Conservation (phyloP, 225 moss, liverwort and hornwort genomes). For the Pseudoscleropodium purum region DNA sequence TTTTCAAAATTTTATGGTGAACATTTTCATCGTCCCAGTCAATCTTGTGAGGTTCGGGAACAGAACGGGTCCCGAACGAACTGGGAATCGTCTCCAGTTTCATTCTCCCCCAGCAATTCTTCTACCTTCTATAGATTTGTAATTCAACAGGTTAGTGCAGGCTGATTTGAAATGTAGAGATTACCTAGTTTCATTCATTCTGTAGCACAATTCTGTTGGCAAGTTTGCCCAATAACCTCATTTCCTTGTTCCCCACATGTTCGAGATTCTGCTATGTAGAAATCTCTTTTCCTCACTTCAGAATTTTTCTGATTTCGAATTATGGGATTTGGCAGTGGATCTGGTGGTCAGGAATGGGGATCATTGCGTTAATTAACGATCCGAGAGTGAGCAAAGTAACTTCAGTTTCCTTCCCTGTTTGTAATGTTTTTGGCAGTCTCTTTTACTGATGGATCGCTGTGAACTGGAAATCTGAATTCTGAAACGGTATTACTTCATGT, state of each 20-base stretch:
- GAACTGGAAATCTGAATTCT: neutral
- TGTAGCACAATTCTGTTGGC: neutral
- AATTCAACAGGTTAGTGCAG: neutral
- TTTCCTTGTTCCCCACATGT: neutral
- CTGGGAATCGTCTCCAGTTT: neutral
- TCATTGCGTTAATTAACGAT: neutral
- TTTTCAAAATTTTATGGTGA: neutral
- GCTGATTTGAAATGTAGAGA: neutral
- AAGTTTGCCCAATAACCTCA: neutral
- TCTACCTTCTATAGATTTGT: neutral
- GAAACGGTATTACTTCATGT: neutral
- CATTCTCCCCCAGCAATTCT: neutral
- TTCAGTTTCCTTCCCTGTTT: neutral
- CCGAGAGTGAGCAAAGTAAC: neutral
- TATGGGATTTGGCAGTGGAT: neutral
- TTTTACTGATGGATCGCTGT: neutral
- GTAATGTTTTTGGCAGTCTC: neutral
- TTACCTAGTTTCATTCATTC: neutral
- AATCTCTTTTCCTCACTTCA: neutral
- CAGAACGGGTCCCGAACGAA: neutral
- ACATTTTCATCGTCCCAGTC: neutral
- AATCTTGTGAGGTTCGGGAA: neutral
- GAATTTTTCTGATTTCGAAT: neutral
- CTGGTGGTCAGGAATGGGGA: neutral
- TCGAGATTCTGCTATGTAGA: neutral